Base-by-base conservation (phyloP, 345 rosid genomes). In the Theobroma cacao region DNA sequence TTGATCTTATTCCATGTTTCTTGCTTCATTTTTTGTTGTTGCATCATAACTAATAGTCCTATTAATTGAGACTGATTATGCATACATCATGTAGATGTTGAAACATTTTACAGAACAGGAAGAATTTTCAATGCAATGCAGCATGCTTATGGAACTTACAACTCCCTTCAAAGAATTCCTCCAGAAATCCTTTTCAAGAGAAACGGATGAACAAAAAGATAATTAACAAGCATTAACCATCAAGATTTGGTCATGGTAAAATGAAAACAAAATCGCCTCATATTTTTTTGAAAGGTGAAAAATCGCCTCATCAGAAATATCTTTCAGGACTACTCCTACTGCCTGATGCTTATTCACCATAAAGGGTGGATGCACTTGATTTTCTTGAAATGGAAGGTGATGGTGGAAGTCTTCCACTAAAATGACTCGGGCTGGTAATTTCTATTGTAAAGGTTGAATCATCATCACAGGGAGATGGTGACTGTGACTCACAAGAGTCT, bases 401-500 rank as follows among this genome's bases (percentile, higher is more conserved):
- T 10, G 79, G 82, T 9, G 83, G 85, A 26, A 38, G 69, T 18
- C 31, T 40, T 45, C 3, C 30, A 67, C 72, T 80, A 36, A 61
- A 45, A 5, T 65, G 76, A 55, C 65, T 43, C 20, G 3, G 28
- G 82, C 72, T 76, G 13, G 61, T 26, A 50, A 63, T 79, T 24
- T 80, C 87, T 7, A 14, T 41, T 3, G 74, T 36, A 17, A 65
- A 63, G 76, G 55, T 74, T 65, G 75, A 36, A 12, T 67, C 83
- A 31, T 87, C 85, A 2, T 80, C 84, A 28, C 18, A 26, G 45
- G 43, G 78, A 20, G 71, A 20, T 15, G 22, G 43, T 20, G 63
- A 73, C 8, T 34, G 74, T n/a, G 89, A 86, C 12, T 80, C 90
- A 13, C 22, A 34, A 2, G 88, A 83, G 63, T 73, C 87, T 1